Base-by-base conservation (phyloP, 1,139 yeast genomes). In the Saccharomyces hybrid region DNA sequence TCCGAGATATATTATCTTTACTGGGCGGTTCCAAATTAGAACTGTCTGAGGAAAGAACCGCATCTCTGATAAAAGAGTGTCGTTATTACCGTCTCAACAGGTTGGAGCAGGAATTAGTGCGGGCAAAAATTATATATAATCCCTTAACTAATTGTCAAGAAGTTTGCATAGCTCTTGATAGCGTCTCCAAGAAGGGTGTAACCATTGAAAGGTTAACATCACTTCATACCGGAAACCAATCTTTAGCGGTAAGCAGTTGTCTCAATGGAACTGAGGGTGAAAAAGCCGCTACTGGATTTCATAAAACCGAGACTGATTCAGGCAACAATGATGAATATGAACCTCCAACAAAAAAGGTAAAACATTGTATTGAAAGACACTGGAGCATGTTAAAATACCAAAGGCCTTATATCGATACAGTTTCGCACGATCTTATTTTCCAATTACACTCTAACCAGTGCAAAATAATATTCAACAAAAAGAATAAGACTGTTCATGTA, bases 1-100 rank as follows among this genome's bases (percentile, higher is more conserved):
- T 89, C 62, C 70, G 68, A 13, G 86, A 86, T 48, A 62, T 89
- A 47, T 55, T 89, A 47, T 76, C 76, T 49, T 64, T 81, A 2
- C 69, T 86, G 38, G 75, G 78, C 55, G 93, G 93, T 0, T 78
- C 80, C 48, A 72, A 75, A 0, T 75, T 86, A 23, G 68, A 70
- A 47, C 70, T 76, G 59, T 84, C 81, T 34, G 71, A 71, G 1
- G 88, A 85, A 65, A 73, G 95, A 47, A 65, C 70, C 4, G 59
- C 54, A 5, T 68, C 77, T 16, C 73, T 89, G 57, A 67, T 84
- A 7, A 74, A 75, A 52, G 97, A 89, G 64, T 86, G 95, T 59
- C 76, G 78, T 52, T 89, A 86, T 70, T 89, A 87, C 68, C 75
- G 91, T 50, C 84, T 89, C 63, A 70, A 79, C 53, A 88, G 82